Percentiles rank a stretch among this genome's conserved stretches.
Evolutionary conservation across 176 grass and related monocot genomes (phyloP).

Genomic region (Chrysopogon serrulatus): DNA sequence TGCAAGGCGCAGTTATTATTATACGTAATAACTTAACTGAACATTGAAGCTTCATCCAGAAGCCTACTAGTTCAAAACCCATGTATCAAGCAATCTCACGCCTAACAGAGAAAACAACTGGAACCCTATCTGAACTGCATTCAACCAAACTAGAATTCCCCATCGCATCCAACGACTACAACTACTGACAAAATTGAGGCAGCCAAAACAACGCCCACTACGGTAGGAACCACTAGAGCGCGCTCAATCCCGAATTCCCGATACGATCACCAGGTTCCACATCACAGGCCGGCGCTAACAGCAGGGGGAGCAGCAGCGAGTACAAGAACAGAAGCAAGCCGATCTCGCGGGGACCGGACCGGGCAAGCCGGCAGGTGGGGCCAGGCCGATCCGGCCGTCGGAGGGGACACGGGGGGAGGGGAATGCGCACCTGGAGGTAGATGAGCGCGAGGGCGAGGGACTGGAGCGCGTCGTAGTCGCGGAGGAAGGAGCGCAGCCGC

Average conservation of each 20-base stretch:
- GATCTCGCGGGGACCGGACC: neutral
- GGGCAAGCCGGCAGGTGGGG: no score
- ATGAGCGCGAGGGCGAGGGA: conserved; percentile 74
- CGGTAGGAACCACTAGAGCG: neutral
- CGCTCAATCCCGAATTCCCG: neutral
- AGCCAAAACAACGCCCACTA: neutral
- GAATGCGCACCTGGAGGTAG: conserved; percentile 77
- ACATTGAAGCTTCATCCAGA: neutral
- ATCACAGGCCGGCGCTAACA: neutral
- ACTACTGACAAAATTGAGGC: neutral
- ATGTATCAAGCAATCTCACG: neutral
- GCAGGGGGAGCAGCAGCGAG: neutral
- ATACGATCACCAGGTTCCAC: neutral
- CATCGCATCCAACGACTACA: neutral
- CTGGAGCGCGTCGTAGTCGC: conserved; percentile 94
- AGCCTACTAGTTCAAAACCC: neutral
- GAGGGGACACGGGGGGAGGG: neutral
- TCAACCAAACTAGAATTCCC: neutral
- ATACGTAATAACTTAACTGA: neutral
- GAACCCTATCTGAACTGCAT: neutral
- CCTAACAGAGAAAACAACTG: neutral
- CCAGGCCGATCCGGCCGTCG: conserved; percentile 17
- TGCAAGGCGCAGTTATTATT: neutral
- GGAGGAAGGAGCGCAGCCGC: conserved; percentile 77
- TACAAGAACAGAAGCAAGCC: neutral